phyloP scores from a whole-genome alignment of 1,284 basidiomycete genomes.

The Malassezia equina region DNA sequence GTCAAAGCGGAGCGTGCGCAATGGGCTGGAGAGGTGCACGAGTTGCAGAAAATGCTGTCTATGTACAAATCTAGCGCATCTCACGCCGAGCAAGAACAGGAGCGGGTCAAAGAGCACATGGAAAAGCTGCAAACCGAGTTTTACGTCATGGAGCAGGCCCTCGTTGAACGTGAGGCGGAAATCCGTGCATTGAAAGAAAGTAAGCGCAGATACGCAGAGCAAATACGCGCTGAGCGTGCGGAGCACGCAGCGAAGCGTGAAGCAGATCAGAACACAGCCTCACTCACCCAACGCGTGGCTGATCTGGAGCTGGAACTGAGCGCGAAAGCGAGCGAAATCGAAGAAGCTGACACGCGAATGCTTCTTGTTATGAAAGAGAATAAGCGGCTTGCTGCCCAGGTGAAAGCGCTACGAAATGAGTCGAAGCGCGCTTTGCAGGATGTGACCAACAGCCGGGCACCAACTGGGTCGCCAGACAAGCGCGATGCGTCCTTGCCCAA shows the following conservation, averaged over 20 bases:
- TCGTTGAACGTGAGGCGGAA: neutral
- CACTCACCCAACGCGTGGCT: conserved; percentile 10
- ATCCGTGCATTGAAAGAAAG: neutral
- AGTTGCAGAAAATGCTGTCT: conserved; percentile 13
- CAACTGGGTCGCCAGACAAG: neutral
- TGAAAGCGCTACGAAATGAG: conserved; percentile 2
- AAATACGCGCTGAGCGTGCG: neutral
- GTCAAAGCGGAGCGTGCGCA: conserved; percentile 3
- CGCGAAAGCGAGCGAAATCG: conserved; percentile 32
- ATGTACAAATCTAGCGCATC: conserved; percentile 13
- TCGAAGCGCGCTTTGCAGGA: conserved; percentile 5
- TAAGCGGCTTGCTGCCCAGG: conserved; percentile 17
- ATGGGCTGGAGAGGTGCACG: conserved; percentile 6
- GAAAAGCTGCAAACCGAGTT: neutral
- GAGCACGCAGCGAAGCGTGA: neutral
- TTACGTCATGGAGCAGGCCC: conserved; percentile 8
- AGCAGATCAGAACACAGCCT: neutral
- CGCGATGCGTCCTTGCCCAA: neutral
- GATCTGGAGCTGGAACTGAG: conserved; percentile 31
- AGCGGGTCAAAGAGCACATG: conserved; percentile 1
- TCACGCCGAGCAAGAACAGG: conserved; percentile 9
- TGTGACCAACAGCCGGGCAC: conserved; percentile 1
- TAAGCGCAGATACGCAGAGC: conserved; percentile 7
- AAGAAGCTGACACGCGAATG: conserved; percentile 37
- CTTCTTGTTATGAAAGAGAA: conserved; percentile 29